phyloP scores from a whole-genome alignment of 2,329 filamentous ascomycete species.

The Pseudocercospora eumusae region DNA sequence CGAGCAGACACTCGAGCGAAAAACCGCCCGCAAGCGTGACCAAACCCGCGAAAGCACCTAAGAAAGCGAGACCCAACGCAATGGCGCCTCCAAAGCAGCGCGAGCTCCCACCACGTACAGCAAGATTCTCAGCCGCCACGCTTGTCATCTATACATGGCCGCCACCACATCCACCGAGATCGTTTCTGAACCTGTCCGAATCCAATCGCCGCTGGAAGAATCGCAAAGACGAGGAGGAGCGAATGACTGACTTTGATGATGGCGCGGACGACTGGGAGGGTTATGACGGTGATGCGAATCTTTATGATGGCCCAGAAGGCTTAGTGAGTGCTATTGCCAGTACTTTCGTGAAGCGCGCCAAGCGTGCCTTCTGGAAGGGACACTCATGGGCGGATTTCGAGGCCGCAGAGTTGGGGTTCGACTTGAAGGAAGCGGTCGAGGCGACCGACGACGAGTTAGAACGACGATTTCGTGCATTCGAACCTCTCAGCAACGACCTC shows the following conservation, averaged over 20 bases:
- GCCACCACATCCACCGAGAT: not conserved
- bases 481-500: constrained; percentile 23
- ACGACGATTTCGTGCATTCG: constrained; percentile 12
- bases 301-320: constrained; percentile 4
- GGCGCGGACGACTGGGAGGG: constrained; percentile 29
- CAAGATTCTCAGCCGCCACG: constrained; percentile 8
- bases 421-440: constrained; percentile 19
- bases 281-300: constrained; percentile 18
- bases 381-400: constrained; percentile 29
- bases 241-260: constrained; percentile 14
- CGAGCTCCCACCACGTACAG: not conserved
- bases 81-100: not conserved
- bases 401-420: constrained; percentile 23
- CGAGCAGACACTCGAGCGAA: not conserved
- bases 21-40: not conserved
- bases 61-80: not conserved
- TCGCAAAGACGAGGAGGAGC: constrained; percentile 16
- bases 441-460: constrained; percentile 14
- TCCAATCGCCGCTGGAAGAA: constrained; percentile 14
- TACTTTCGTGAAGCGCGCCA: constrained; percentile 29
- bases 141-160: constrained; percentile 26
- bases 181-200: constrained; percentile 13
- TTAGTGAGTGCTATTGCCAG: constrained; percentile 21
- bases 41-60: not conserved
- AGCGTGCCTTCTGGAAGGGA: constrained; percentile 25